phyloP scores from a whole-genome alignment of 129 eudicot species.

The Helichrysum umbraculigerum region DNA sequence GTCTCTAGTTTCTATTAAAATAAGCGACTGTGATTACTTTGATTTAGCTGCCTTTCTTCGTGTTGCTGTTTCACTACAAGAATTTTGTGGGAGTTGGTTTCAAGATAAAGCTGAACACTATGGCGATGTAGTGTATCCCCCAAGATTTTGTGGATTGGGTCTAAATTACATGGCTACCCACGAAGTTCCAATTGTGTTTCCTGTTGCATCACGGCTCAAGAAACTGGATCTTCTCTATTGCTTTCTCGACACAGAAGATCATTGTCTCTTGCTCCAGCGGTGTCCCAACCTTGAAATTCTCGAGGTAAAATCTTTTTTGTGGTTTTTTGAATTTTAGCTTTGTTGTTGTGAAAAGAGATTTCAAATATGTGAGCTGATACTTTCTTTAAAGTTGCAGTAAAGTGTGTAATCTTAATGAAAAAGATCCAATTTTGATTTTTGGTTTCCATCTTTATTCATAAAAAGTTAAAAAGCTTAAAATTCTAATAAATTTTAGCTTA shows the following conservation, averaged over 20 bases:
- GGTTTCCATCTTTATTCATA: not conserved
- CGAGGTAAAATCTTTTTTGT: slow-evolving; percentile 49
- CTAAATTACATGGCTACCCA: slow-evolving; percentile 55
- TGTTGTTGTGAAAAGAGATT: not conserved
- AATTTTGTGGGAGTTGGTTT: slow-evolving; percentile 75
- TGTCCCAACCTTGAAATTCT: slow-evolving; percentile 87
- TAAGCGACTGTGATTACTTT: slow-evolving; percentile 64
- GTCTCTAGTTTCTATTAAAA: slow-evolving; percentile 53
- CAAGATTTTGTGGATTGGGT: slow-evolving; percentile 55
- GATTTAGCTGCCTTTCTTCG: slow-evolving; percentile 55
- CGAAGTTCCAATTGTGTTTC: slow-evolving; percentile 65
- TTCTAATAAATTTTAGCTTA: not conserved
- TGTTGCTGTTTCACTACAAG: slow-evolving; percentile 59
- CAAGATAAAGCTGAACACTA: slow-evolving; percentile 50
- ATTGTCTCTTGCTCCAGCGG: slow-evolving; percentile 49
- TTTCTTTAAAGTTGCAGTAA: not conserved
- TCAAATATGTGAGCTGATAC: not conserved
- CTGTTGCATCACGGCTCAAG: slow-evolving; percentile 57
- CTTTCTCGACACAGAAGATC: slow-evolving; percentile 65
- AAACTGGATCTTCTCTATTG: slow-evolving; percentile 76
- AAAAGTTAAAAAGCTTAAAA: not conserved
- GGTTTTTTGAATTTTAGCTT: not conserved
- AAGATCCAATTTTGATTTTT: not conserved
- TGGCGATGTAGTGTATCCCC: slow-evolving; percentile 48
- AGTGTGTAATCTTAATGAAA: not conserved